phyloP scores from a whole-genome alignment of 805 yeast species.

The Metschnikowia santaceciliae region DNA sequence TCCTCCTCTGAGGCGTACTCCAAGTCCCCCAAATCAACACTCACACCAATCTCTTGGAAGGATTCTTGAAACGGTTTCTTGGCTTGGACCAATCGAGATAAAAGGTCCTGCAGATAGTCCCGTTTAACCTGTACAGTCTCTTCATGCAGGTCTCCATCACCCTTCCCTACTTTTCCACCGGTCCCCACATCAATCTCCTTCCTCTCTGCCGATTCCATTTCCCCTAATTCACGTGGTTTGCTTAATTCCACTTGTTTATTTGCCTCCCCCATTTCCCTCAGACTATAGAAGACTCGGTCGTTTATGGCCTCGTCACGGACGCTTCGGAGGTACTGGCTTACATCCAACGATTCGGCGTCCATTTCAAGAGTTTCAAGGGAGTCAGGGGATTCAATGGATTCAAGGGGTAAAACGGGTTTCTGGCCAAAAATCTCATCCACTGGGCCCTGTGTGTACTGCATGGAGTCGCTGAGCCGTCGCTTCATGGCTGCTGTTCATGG shows the following conservation, averaged over 20 bases:
- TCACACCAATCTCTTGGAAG: not conserved
- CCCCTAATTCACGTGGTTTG: not conserved
- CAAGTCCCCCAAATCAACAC: not conserved
- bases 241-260: not conserved
- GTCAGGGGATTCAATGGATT: conserved; percentile 1
- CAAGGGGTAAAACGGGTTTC: conserved; percentile 25
- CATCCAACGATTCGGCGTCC: conserved; percentile 9
- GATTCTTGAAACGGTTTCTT: not conserved
- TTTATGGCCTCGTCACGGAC: conserved; percentile 33
- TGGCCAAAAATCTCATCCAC: conserved; percentile 29
- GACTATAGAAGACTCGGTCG: conserved; percentile 17
- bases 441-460: conserved; percentile 19
- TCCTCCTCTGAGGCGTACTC: not conserved
- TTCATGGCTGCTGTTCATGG: not conserved
- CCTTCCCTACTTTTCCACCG: no score
- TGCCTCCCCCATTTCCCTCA: not conserved
- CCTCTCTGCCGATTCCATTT: not conserved
- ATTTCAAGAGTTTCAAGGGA: conserved; percentile 4
- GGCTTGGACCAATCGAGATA: not conserved
- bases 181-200: no score
- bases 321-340: conserved; percentile 22
- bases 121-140: no score
- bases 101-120: not conserved
- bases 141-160: no score
- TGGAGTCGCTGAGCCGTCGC: not conserved